phyloP scores from a whole-genome alignment of 176 grass and related monocot species.

The Luzula sylvatica region DNA sequence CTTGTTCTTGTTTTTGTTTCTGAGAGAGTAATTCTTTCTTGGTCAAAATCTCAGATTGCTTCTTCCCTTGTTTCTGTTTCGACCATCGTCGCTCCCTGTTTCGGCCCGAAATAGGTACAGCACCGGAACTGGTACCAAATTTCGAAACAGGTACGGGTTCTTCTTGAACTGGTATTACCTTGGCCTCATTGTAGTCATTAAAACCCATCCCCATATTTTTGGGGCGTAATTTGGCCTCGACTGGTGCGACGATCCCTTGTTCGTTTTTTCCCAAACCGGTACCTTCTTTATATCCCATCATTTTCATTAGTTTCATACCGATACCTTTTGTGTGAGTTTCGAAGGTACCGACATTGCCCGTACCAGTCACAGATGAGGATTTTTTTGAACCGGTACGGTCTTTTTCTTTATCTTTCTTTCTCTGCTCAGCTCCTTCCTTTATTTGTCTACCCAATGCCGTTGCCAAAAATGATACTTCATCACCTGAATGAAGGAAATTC shows the following conservation, averaged over 20 bases:
- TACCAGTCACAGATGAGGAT: too few species aligned
- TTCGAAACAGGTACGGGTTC: neutral
- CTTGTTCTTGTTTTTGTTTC: constrained; percentile 25
- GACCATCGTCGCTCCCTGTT: constrained; percentile 28
- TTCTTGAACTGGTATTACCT: constrained; percentile 19
- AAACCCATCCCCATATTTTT: too few species aligned
- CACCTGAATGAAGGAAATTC: too few species aligned
- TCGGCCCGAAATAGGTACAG: neutral
- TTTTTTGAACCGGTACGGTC: too few species aligned
- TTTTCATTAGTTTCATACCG: too few species aligned
- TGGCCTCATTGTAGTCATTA: constrained; percentile 34
- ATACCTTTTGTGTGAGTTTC: too few species aligned
- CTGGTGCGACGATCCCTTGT: too few species aligned
- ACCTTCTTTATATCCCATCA: constrained; percentile 56
- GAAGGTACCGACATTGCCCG: constrained; percentile 10
- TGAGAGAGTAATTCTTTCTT: constrained; percentile 25
- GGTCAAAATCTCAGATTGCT: constrained; percentile 23
- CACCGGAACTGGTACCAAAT: neutral
- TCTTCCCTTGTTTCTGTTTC: constrained; percentile 22
- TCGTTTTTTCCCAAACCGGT: constrained; percentile 52
- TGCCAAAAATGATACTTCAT: too few species aligned
- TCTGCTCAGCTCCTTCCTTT: too few species aligned
- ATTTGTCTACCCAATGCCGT: too few species aligned
- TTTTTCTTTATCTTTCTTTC: too few species aligned
- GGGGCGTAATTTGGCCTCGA: too few species aligned